These are phyloP conservation scores for Aristolochia contorta DNA, from an alignment of 164 flowering plant species.

Conservation along the genomic window DNA sequence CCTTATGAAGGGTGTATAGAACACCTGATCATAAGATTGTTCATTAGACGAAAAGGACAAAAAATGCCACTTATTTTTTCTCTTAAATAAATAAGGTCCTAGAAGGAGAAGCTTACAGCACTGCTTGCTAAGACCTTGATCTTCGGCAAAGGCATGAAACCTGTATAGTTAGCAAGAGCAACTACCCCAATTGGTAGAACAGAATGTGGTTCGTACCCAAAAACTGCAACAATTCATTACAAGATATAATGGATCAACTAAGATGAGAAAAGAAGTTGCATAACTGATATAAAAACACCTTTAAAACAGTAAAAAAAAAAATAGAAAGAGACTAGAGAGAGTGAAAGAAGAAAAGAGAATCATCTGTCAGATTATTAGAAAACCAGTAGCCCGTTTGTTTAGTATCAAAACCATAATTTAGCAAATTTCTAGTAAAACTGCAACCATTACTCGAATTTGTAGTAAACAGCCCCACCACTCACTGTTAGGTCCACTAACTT, in stretches of 20 bases:
- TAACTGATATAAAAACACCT: background rate
- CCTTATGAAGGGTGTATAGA: constrained; percentile 80
- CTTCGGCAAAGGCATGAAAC: constrained; percentile 77
- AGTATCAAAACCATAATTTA: too few species aligned
- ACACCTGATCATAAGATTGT: constrained; percentile 36
- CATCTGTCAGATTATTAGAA: background rate
- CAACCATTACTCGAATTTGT: too few species aligned
- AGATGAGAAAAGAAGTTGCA: background rate
- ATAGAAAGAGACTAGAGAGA: background rate
- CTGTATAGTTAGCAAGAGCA: constrained; percentile 63
- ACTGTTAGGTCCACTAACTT: too few species aligned
- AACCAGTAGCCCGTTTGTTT: background rate
- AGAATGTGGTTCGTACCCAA: constrained; percentile 94
- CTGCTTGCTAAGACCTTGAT: constrained; percentile 84
- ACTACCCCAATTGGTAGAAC: constrained; percentile 86
- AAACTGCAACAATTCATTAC: constrained; percentile 44
- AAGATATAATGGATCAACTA: background rate
- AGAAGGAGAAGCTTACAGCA: constrained; percentile 45
- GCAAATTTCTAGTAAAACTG: too few species aligned
- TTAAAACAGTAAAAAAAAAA: background rate
- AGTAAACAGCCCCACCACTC: too few species aligned
- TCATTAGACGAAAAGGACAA: background rate
- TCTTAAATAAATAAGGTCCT: background rate
- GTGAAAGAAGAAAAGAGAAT: background rate
- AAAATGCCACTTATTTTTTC: background rate